Evolutionary conservation across 768 basidiomycete genomes (phyloP).

Genomic region (Gymnopilus junonius): DNA sequence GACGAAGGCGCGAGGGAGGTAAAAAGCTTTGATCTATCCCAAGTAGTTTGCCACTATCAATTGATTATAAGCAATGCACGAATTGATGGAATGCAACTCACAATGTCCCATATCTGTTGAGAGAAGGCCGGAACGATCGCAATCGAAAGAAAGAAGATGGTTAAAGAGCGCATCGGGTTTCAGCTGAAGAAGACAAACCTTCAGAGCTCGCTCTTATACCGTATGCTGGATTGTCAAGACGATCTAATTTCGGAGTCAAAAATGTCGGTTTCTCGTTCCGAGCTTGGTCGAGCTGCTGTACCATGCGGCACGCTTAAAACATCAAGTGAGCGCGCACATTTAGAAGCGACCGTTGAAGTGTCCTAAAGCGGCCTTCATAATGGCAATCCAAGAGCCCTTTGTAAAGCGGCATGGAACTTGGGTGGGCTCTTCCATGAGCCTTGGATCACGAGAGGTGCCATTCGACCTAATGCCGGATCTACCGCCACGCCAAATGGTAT

Average conservation of each 20-base stretch:
- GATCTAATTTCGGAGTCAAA: not conserved
- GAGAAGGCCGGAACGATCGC: conserved; percentile 29
- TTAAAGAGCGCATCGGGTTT: not conserved
- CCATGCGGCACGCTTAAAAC: not conserved
- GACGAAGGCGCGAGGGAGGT: conserved; percentile 48
- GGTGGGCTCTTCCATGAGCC: not conserved
- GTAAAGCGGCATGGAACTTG: not conserved
- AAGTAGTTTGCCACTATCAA: conserved; percentile 62
- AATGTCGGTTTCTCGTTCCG: not conserved
- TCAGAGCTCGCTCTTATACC: not conserved
- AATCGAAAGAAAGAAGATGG: conserved; percentile 1
- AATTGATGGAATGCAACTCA: conserved; percentile 30
- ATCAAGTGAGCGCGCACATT: not conserved
- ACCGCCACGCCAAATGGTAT: not conserved
- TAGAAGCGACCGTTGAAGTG: not conserved
- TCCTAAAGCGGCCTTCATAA: not conserved
- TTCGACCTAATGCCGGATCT: not conserved
- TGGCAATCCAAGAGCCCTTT: not conserved
- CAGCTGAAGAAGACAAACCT: not conserved
- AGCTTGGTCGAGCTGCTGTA: not conserved
- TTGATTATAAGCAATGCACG: not conserved
- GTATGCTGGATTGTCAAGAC: not conserved
- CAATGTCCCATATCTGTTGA: conserved; percentile 62
- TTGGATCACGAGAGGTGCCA: not conserved
- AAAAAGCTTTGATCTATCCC: conserved; percentile 56